Base-by-base conservation (phyloP, 192 early-diverging fungal species). In the Borealophlyctis nickersoniae region DNA sequence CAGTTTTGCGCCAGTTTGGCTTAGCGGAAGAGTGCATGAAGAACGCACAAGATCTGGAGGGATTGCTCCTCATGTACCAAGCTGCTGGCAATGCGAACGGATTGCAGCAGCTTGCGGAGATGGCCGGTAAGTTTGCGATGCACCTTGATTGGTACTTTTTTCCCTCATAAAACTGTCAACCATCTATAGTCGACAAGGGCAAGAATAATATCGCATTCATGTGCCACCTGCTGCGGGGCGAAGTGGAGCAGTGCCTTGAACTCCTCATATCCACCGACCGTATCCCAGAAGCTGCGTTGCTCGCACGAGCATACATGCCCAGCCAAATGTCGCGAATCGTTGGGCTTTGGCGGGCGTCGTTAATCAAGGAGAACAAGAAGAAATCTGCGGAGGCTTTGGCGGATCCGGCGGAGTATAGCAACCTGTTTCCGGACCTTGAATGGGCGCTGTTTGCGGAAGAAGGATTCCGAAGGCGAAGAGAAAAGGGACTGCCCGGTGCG, bases 161-260 rank as follows among this genome's bases (percentile, higher is more conserved):
- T 45, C 9, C 39, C 39, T 45, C 39, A 45, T 45, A 7, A 1
- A 13, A 58, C 4, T 16, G 28, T 65, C 27, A 55, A 2, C 5
- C 62, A 62, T 63, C 68, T 69, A 7, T 45, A 45, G 84, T 77
- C 56, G 76, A 72, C 2, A 80, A 85, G 55, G 92, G 91, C 29
- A 88, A 91, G 54, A 91, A 87, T 77, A 98, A 99, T 71, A 90
- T 98, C 66, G 89, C 96, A 0, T 96, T 98, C 75, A 76, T 86
- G 24, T 91, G 89, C 70, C 85, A 88, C 72, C 82, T 91, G 64
- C 69, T 87, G 55, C 76, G 90, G 26, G 88, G 88, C 45, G 79
- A 88, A 32, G 69, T 90, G 23, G 86, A 93, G 58, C 82, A 91
- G 35, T 92, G 92, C 62, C 85, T 95, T 51, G 91, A 91, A 16